These are phyloP conservation scores for Colletotrichum euphorbiae DNA, from an alignment of 2,329 filamentous ascomycete genomes.

Conservation along the genomic window DNA sequence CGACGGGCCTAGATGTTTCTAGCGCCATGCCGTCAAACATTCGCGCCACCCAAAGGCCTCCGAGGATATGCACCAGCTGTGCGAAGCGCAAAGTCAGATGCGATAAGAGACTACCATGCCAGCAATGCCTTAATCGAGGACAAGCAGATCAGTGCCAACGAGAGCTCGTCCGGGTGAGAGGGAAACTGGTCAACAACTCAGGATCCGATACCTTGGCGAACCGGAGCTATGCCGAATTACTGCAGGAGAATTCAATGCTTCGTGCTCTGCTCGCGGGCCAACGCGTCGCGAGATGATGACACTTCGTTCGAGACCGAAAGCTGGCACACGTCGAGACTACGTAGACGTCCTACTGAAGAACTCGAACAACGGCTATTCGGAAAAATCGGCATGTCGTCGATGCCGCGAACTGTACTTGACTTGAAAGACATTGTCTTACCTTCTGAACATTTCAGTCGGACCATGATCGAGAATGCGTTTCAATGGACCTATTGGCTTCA, in stretches of 20 bases:
- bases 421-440: background rate
- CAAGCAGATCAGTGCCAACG: background rate
- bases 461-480: background rate
- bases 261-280: background rate
- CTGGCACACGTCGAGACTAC: background rate
- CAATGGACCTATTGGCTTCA: conserved; percentile 9
- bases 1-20: too few relatives aligned
- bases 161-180: background rate
- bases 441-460: background rate
- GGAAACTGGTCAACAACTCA: background rate
- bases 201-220: background rate
- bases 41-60: conserved; percentile 2
- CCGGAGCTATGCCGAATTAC: background rate
- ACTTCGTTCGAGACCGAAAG: background rate
- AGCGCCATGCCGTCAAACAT: background rate
- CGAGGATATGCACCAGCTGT: background rate
- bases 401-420: background rate
- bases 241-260: background rate
- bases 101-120: conserved; percentile 3
- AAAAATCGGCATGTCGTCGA: conserved; percentile 1
- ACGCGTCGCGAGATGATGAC: background rate
- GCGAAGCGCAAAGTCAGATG: conserved; percentile 1
- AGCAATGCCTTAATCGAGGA: background rate
- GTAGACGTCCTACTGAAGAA: background rate
- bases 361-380: background rate